Percentiles rank a stretch among this genome's conserved stretches.
Evolutionary conservation across 1,284 basidiomycete genomes (phyloP).

Genomic region (Kwoniella shivajii): DNA sequence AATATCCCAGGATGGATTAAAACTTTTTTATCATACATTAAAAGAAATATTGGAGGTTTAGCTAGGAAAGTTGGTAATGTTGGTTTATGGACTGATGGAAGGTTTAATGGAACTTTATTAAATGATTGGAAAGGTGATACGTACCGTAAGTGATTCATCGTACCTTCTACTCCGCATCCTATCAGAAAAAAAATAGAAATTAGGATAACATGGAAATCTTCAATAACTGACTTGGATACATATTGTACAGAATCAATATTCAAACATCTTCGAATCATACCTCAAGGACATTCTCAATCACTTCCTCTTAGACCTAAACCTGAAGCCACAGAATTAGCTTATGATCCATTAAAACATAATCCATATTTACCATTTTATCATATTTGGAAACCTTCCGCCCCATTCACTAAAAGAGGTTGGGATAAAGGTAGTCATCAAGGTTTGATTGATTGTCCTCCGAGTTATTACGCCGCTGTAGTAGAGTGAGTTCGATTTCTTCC

Average conservation of each 20-base stretch:
- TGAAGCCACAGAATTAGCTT: slow-evolving; percentile 16
- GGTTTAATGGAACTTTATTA: slow-evolving; percentile 21
- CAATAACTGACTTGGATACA: too few species aligned
- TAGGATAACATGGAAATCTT: too few species aligned
- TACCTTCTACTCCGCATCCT: too few species aligned
- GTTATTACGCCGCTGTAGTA: slow-evolving; percentile 83
- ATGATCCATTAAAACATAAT: slow-evolving; percentile 53
- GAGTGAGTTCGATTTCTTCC: slow-evolving; percentile 61
- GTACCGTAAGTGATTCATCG: slow-evolving; percentile 37
- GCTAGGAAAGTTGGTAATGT: slow-evolving; percentile 5
- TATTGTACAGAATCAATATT: slow-evolving; percentile 67
- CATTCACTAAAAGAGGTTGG: slow-evolving; percentile 58
- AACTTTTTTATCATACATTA: not conserved
- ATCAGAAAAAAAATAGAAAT: too few species aligned
- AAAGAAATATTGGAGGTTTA: not conserved
- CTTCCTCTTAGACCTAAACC: slow-evolving; percentile 29
- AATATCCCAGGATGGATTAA: slow-evolving; percentile 26
- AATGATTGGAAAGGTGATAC: slow-evolving; percentile 22
- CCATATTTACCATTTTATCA: slow-evolving; percentile 87
- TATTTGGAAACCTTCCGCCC: slow-evolving; percentile 85
- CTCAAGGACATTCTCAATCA: slow-evolving; percentile 62
- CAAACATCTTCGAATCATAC: slow-evolving; percentile 71
- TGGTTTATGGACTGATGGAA: slow-evolving; percentile 9
- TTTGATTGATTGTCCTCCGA: slow-evolving; percentile 68
- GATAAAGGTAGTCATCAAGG: slow-evolving; percentile 45